phyloP scores from a whole-genome alignment of 129 eudicot genomes.

The Kitagawia praeruptora region DNA sequence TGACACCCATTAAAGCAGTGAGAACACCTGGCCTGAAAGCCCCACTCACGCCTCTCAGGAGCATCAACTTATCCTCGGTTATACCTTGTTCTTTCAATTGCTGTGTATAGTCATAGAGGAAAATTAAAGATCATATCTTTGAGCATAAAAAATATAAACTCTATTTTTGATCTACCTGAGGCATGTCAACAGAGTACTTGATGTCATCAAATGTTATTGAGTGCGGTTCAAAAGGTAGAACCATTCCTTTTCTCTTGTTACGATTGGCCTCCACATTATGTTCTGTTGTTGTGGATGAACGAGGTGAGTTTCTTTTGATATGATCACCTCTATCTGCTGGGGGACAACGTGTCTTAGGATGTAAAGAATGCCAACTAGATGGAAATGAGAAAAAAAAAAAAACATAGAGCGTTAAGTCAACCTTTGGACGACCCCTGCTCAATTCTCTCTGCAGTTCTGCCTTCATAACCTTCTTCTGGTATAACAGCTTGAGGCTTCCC shows the following conservation, averaged over 20 bases:
- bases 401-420: background rate
- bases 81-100: constrained; percentile 34
- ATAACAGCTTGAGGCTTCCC: constrained; percentile 16
- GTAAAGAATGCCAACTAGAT: background rate
- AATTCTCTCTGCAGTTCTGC: background rate
- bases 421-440: background rate
- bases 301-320: background rate
- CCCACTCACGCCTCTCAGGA: constrained; percentile 29
- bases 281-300: constrained; percentile 2
- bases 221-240: constrained; percentile 42
- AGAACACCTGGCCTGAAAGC: constrained; percentile 39
- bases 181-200: constrained; percentile 46
- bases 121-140: background rate
- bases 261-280: constrained; percentile 2
- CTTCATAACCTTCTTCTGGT: constrained; percentile 14
- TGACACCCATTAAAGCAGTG: constrained; percentile 36
- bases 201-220: constrained; percentile 38
- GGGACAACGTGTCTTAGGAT: background rate
- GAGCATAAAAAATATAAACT: background rate
- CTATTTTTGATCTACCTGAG: constrained; percentile 19
- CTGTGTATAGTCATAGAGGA: constrained; percentile 3
- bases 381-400: background rate
- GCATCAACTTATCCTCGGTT: constrained; percentile 25
- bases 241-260: constrained; percentile 29
- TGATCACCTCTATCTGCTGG: constrained; percentile 1